A percentile compares a stretch with the other conserved stretches of the same genome.
These are phyloP conservation scores for Boechera divaricarpa DNA, from an alignment of 345 rosid species.

Conservation along the genomic window DNA sequence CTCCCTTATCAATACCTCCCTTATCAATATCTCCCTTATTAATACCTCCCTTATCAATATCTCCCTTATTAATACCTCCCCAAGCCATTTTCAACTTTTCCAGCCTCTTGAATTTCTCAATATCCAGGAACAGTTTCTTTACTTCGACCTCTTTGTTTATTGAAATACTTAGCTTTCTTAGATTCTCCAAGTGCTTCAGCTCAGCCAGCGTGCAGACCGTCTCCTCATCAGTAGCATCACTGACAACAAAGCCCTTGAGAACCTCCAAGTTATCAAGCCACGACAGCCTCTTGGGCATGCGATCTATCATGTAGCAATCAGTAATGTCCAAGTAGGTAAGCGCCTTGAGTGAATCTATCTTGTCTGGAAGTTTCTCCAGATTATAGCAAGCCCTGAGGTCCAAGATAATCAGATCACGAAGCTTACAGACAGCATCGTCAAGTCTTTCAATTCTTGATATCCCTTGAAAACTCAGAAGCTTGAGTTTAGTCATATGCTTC, in stretches of 20 bases:
- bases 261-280: slow-evolving; percentile 54
- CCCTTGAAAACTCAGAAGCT: slow-evolving; percentile 61
- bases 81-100: slow-evolving; percentile 48
- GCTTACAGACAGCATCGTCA: slow-evolving; percentile 42
- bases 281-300: slow-evolving; percentile 53
- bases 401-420: slow-evolving; percentile 49
- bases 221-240: slow-evolving; percentile 37
- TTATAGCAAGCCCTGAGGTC: slow-evolving; percentile 66
- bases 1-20: slow-evolving; percentile 42
- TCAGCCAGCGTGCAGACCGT: slow-evolving; percentile 27
- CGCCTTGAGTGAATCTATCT: slow-evolving; percentile 49
- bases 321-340: slow-evolving; percentile 57
- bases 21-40: too few relatives aligned
- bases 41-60: too few relatives aligned
- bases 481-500: slow-evolving; percentile 45
- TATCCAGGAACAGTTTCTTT: neutral
- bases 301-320: slow-evolving; percentile 59
- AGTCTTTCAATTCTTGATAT: slow-evolving; percentile 55
- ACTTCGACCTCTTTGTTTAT: slow-evolving; percentile 6
- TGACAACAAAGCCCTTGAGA: slow-evolving; percentile 68
- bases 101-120: slow-evolving; percentile 6
- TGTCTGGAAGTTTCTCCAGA: slow-evolving; percentile 55
- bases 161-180: slow-evolving; percentile 53
- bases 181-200: slow-evolving; percentile 28
- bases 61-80: slow-evolving; percentile 43